Conservation (phyloP, 805 yeast genomes). For the Nakazawaea sp. region DNA sequence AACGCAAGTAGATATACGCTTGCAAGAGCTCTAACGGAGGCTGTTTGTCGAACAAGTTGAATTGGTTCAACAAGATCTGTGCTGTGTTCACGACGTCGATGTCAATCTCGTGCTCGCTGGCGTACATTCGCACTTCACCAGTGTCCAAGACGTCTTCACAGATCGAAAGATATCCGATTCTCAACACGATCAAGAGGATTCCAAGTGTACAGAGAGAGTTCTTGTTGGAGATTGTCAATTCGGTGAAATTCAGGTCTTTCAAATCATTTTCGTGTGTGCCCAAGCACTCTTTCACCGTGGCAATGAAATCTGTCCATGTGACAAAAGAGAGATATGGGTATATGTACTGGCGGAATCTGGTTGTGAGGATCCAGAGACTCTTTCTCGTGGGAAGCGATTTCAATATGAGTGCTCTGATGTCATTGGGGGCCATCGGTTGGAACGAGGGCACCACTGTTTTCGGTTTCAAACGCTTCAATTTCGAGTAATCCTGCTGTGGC, state of each 20-base stretch:
- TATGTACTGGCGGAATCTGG: slow-evolving; percentile 34
- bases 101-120: slow-evolving; percentile 41
- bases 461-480: slow-evolving; percentile 1
- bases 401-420: slow-evolving; percentile 18
- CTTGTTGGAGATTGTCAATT: slow-evolving; percentile 29
- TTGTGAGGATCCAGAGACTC: slow-evolving; percentile 37
- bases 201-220: slow-evolving; percentile 44
- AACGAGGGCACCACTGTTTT: slow-evolving; percentile 4
- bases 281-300: slow-evolving; percentile 27
- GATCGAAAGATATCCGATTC: slow-evolving; percentile 36
- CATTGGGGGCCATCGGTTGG: slow-evolving; percentile 3
- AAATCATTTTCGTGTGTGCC: slow-evolving; percentile 21
- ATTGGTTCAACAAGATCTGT: slow-evolving; percentile 48
- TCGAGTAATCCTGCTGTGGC: background rate
- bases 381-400: slow-evolving; percentile 34
- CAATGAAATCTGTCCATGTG: slow-evolving; percentile 28
- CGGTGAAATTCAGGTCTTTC: slow-evolving; percentile 25
- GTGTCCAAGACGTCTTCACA: slow-evolving; percentile 21
- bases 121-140: slow-evolving; percentile 25
- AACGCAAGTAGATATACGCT: slow-evolving; percentile 43
- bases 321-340: slow-evolving; percentile 43
- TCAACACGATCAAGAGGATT: slow-evolving; percentile 32
- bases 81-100: slow-evolving; percentile 41
- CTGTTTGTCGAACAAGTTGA: slow-evolving; percentile 39
- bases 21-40: slow-evolving; percentile 48